A percentile compares a stretch with the other conserved stretches of the same genome.
Conservation (phyloP, 2,329 filamentous ascomycete species). For the Alternaria panax region DNA sequence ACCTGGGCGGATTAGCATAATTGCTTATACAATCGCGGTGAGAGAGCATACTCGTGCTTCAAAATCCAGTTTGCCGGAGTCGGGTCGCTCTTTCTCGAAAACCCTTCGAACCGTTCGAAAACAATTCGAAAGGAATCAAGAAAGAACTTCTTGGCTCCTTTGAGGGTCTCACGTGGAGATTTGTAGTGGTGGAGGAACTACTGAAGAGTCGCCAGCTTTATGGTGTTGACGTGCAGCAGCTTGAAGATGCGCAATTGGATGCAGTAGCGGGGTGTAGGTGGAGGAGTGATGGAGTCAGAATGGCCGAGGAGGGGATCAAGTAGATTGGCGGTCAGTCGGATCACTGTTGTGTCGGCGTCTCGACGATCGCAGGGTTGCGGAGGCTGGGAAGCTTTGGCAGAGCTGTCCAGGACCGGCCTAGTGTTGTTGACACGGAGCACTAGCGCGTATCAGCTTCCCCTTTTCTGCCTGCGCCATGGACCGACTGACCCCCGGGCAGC, state of each 20-base stretch:
- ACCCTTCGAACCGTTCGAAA: conserved; percentile 62
- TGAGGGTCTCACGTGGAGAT: conserved; percentile 40
- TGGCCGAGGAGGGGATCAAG: conserved; percentile 45
- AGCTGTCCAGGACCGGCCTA: conserved; percentile 36
- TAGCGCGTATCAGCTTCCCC: conserved; percentile 38
- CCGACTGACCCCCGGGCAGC: conserved; percentile 7
- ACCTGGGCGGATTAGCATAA: conserved; percentile 34
- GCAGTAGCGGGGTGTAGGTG: conserved; percentile 48
- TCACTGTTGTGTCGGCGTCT: conserved; percentile 39
- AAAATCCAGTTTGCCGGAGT: conserved; percentile 99
- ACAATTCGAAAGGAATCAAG: conserved; percentile 71
- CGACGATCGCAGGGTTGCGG: conserved; percentile 24
- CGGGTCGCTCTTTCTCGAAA: conserved; percentile 75
- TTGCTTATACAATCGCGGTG: not conserved
- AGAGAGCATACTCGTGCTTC: conserved; percentile 81
- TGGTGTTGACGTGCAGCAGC: conserved; percentile 36
- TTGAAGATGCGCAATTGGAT: conserved; percentile 48
- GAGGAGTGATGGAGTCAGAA: conserved; percentile 44
- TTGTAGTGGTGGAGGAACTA: conserved; percentile 23
- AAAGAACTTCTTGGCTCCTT: conserved; percentile 61
- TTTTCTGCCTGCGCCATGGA: conserved; percentile 22
- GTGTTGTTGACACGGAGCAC: conserved; percentile 26
- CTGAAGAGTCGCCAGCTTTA: conserved; percentile 44
- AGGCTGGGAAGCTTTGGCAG: conserved; percentile 26
- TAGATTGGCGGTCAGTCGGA: conserved; percentile 43